These are phyloP conservation scores for Dictyostelium capitatum DNA, from an alignment of 78 protist species.

Conservation along the genomic window DNA sequence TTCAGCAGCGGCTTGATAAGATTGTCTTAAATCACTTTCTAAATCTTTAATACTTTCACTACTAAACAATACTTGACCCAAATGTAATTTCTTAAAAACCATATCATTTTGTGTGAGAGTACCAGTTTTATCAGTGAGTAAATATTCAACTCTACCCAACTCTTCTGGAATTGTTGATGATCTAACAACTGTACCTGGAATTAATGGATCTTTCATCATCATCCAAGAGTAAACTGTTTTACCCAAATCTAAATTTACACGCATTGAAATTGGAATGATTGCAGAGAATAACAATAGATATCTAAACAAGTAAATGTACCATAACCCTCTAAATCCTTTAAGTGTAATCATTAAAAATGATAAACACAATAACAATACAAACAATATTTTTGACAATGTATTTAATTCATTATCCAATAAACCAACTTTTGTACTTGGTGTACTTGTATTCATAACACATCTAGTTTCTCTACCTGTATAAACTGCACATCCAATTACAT, in stretches of 20 bases:
- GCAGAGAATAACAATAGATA: slow-evolving; percentile 96
- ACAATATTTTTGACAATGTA: slow-evolving; percentile 89
- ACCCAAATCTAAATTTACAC: slow-evolving; percentile 82
- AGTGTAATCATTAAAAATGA: slow-evolving; percentile 91
- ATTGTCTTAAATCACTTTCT: slow-evolving; percentile 59
- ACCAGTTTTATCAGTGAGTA: slow-evolving; percentile 99
- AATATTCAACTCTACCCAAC: slow-evolving; percentile 96
- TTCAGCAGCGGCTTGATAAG: not conserved
- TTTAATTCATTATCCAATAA: slow-evolving; percentile 94
- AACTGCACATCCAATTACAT: slow-evolving; percentile 89
- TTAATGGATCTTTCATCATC: slow-evolving; percentile 79
- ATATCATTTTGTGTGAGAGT: slow-evolving; percentile 97
- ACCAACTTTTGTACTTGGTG: slow-evolving; percentile 93
- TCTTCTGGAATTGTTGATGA: slow-evolving; percentile 97
- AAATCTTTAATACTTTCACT: slow-evolving; percentile 76
- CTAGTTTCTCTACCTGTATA: slow-evolving; percentile 98
- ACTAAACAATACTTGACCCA: slow-evolving; percentile 88
- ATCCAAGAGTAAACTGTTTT: slow-evolving; percentile 57
- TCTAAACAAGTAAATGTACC: slow-evolving; percentile 91
- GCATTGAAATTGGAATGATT: slow-evolving; percentile 97
- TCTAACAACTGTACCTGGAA: slow-evolving; percentile 92
- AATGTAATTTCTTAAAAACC: slow-evolving; percentile 92
- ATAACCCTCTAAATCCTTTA: slow-evolving; percentile 81
- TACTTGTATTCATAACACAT: slow-evolving; percentile 93
- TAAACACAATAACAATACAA: slow-evolving; percentile 86